A percentile compares a stretch with the other conserved stretches of the same genome.
Evolutionary conservation across 345 rosid species (phyloP).

Genomic region (Limnanthes douglasii): DNA sequence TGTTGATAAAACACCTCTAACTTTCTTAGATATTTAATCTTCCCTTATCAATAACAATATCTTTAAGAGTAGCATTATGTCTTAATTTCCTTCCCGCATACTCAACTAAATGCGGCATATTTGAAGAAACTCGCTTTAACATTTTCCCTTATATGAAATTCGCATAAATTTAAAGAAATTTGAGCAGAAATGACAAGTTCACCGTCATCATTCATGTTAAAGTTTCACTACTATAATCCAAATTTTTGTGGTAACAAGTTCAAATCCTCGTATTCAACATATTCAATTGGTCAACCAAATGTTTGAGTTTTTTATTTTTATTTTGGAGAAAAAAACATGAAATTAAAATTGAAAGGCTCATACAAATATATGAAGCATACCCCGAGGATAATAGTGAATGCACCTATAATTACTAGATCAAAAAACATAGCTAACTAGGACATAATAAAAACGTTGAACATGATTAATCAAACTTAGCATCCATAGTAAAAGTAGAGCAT

Average conservation of each 20-base stretch:
- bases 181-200: conserved; percentile 49
- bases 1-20: too few species aligned
- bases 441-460: too few species aligned
- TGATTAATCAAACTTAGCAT: too few species aligned
- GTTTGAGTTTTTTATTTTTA: conserved; percentile 25
- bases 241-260: conserved; percentile 42
- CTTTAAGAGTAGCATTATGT: conserved; percentile 35
- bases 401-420: too few species aligned
- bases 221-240: conserved; percentile 32
- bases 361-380: too few species aligned
- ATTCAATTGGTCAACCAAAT: conserved; percentile 28
- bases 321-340: too few species aligned
- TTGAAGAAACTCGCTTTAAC: conserved; percentile 21
- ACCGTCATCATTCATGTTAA: conserved; percentile 76
- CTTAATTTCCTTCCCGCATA: conserved; percentile 22
- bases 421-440: too few species aligned
- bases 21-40: too few species aligned
- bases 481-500: too few species aligned
- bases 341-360: too few species aligned
- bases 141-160: conserved; percentile 18
- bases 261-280: conserved; percentile 24
- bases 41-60: conserved; percentile 50
- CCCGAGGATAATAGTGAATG: too few species aligned
- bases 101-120: conserved; percentile 26
- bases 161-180: conserved; percentile 40